Evolutionary conservation across 1,139 yeast genomes (phyloP), one percentile per base, ranked within the genome.

Genomic region (Kluyveromyces marxianus): DNA sequence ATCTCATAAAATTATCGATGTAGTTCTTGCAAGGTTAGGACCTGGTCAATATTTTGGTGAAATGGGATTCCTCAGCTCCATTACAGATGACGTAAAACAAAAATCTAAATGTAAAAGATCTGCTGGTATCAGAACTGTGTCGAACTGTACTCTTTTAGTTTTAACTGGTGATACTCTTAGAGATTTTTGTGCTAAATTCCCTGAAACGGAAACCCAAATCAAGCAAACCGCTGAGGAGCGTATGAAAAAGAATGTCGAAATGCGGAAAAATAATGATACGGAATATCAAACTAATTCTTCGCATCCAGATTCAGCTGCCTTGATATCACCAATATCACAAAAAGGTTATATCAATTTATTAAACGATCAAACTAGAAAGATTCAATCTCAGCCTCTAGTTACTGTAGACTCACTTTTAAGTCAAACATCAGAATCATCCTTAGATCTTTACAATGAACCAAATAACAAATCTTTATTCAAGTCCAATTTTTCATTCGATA

Each of bases 1-100:
- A 4, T 10, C 36, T 10, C 50, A 51, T 2, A 47, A 58, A 7
- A 57, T 57, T 26, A 55, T 61, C 14, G 77, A 72, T 45, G 66
- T 66, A 27, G 67, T 74, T 1, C 63, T 79, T 38, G 89, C 86
- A 1, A 71, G 85, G 49, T 66, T 83, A 35, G 73, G 77, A 2
- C 65, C 76, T 7, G 88, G 86, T 7, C 74, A 79, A 37, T 83
- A 81, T 61, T 82, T 84, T 65, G 94, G 94, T 27, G 92, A 83
- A 60, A 79, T 83, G 80, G 77, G 87, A 0, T 83, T 83, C 55
- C 64, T 83, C 37, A 69, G 78, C 3, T 70, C 75, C 31, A 63
- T 82, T 26, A 66, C 72, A 8, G 62, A 66, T 35, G 49, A 63
- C 8, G 54, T 55, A 10, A 56, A 54, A 25, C 56, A 54, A 27